A percentile compares a stretch with the other conserved stretches of the same genome.
Conservation (phyloP, 257 asterid species). For the Forsythia viridissima region DNA sequence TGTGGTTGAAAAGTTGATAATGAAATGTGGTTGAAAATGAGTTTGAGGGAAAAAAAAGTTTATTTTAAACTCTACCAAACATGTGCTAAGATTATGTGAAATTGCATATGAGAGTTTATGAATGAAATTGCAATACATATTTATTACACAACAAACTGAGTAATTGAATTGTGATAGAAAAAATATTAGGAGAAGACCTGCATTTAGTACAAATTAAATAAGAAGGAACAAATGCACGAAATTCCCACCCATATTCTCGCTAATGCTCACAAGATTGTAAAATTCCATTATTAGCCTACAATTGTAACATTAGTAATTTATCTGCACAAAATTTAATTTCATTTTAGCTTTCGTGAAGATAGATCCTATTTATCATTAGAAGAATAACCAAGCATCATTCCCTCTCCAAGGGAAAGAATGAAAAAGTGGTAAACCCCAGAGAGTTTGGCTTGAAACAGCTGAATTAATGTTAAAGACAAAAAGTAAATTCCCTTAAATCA, state of each 20-base stretch:
- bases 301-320: neutral
- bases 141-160: neutral
- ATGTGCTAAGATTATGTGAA: neutral
- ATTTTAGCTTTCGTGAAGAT: neutral
- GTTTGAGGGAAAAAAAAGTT: too few species aligned
- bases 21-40: too few species aligned
- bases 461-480: neutral
- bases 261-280: neutral
- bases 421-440: neutral
- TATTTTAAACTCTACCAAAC: too few species aligned
- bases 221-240: constrained; percentile 4
- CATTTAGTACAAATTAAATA: neutral
- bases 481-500: neutral
- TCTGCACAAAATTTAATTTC: neutral
- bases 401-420: neutral
- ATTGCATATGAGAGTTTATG: neutral
- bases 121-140: neutral
- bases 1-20: too few species aligned
- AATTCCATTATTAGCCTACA: too few species aligned
- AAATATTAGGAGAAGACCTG: neutral
- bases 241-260: neutral
- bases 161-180: constrained; percentile 1
- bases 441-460: neutral
- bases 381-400: neutral
- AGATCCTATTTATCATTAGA: neutral